Conservation (phyloP, 2,329 filamentous ascomycete genomes). For the Phyllosticta citribraziliensis region DNA sequence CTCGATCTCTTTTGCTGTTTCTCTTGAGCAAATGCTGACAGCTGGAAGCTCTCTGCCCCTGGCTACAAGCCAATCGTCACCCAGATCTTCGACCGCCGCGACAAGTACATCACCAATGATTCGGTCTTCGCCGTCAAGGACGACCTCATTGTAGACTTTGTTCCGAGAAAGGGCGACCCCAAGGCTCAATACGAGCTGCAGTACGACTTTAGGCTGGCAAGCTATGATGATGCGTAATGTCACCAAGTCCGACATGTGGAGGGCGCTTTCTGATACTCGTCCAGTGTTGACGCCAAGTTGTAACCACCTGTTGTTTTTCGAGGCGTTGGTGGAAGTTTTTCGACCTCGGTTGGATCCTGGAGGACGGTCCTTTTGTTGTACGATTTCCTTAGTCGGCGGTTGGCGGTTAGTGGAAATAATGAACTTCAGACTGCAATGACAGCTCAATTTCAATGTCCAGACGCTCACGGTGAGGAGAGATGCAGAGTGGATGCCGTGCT, state of each 20-base stretch:
- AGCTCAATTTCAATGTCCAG: neutral
- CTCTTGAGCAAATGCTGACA: conserved; percentile 8
- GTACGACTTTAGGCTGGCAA: conserved; percentile 40
- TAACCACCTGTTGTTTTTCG: neutral
- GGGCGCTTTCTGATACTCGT: neutral
- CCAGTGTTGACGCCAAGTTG: neutral
- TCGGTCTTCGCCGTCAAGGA: conserved; percentile 53
- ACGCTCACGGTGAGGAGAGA: neutral
- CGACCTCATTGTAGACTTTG: conserved; percentile 48
- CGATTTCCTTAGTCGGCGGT: neutral
- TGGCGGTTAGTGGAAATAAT: neutral
- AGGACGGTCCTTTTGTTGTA: neutral
- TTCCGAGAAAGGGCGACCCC: conserved; percentile 40
- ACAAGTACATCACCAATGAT: conserved; percentile 52
- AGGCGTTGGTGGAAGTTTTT: neutral
- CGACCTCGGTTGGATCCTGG: neutral
- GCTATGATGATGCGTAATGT: conserved; percentile 23
- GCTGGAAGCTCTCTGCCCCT: conserved; percentile 40
- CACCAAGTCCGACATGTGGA: neutral
- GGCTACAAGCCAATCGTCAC: conserved; percentile 62
- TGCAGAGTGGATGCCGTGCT: neutral
- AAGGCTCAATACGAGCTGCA: conserved; percentile 44
- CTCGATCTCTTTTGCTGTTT: neutral
- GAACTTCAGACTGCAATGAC: neutral
- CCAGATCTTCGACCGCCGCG: conserved; percentile 64